These are phyloP conservation scores for Claviceps digitariae DNA, from an alignment of 2,329 filamentous ascomycete genomes.

Conservation along the genomic window DNA sequence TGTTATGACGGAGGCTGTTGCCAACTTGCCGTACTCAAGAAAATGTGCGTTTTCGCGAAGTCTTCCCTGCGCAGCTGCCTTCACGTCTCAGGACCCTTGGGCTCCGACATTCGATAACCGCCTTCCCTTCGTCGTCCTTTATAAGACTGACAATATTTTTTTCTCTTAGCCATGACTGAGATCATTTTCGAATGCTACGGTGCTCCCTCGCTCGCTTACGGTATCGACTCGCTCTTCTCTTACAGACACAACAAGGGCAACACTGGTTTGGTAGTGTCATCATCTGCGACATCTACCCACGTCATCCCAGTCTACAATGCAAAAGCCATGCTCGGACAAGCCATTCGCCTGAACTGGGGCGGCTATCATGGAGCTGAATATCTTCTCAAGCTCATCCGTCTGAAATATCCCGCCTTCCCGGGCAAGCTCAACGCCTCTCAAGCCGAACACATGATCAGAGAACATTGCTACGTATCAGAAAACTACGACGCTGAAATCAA, in stretches of 20 bases:
- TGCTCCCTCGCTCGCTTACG: slow-evolving; percentile 80
- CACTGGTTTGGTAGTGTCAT: slow-evolving; percentile 80
- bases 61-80: neutral
- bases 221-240: slow-evolving; percentile 92
- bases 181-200: slow-evolving; percentile 94
- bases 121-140: neutral
- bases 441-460: slow-evolving; percentile 71
- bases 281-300: slow-evolving; percentile 87
- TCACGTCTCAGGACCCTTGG: neutral
- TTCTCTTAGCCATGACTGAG: slow-evolving; percentile 71
- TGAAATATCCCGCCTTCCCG: slow-evolving; percentile 86
- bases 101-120: no score
- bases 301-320: slow-evolving; percentile 84
- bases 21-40: slow-evolving; percentile 76
- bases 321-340: slow-evolving; percentile 72
- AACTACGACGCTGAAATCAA: slow-evolving; percentile 70
- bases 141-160: slow-evolving; percentile 9
- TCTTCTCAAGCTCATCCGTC: slow-evolving; percentile 69
- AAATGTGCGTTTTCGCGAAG: slow-evolving; percentile 50
- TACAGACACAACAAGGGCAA: slow-evolving; percentile 83
- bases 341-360: slow-evolving; percentile 88
- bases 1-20: slow-evolving; percentile 90
- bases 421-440: slow-evolving; percentile 78
- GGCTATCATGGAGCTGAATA: slow-evolving; percentile 84
- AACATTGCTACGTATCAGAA: slow-evolving; percentile 80